Percentiles rank a stretch among this genome's conserved stretches.
phyloP scores from a whole-genome alignment of 352 stramenopile genomes.

The Globisporangium nunn region DNA sequence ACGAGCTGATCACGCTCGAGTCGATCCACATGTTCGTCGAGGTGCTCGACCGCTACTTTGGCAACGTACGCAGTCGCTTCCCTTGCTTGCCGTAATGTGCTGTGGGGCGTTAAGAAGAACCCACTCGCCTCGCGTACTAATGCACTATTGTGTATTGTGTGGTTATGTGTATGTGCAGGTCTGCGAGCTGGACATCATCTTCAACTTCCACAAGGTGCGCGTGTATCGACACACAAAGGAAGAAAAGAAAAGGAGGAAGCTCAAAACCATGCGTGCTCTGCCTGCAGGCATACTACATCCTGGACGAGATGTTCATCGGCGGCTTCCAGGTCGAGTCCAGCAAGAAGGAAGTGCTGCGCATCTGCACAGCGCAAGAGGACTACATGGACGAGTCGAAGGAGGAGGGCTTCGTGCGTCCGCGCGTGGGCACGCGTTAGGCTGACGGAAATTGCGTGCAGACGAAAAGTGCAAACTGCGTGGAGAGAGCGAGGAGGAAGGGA shows the following conservation, averaged over 20 bases:
- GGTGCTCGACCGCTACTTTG: slow-evolving; percentile 97
- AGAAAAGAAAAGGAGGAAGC: too few relatives aligned
- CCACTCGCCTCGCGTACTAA: too few relatives aligned
- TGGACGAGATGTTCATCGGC: slow-evolving; percentile 99
- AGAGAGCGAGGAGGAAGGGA: neutral
- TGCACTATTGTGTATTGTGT: neutral
- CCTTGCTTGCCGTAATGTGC: too few relatives aligned
- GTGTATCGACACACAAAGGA: neutral
- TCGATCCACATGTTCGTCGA: slow-evolving; percentile 98
- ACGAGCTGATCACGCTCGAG: slow-evolving; percentile 97
- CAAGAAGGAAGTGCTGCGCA: slow-evolving; percentile 89
- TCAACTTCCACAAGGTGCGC: slow-evolving; percentile 99
- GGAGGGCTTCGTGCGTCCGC: slow-evolving; percentile 63
- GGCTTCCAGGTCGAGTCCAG: slow-evolving; percentile 96
- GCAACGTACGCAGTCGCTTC: slow-evolving; percentile 56
- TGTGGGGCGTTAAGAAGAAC: too few relatives aligned
- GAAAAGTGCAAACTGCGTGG: neutral
- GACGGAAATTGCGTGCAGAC: neutral
- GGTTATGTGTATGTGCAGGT: slow-evolving; percentile 33
- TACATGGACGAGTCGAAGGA: slow-evolving; percentile 89
- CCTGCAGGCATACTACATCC: slow-evolving; percentile 95
- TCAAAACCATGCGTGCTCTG: neutral
- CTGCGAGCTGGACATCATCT: slow-evolving; percentile 97
- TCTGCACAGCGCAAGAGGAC: slow-evolving; percentile 87
- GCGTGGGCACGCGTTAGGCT: slow-evolving; percentile 51